These are phyloP conservation scores for Geotrichum ghanense DNA, from an alignment of 805 yeast genomes.

Conservation along the genomic window DNA sequence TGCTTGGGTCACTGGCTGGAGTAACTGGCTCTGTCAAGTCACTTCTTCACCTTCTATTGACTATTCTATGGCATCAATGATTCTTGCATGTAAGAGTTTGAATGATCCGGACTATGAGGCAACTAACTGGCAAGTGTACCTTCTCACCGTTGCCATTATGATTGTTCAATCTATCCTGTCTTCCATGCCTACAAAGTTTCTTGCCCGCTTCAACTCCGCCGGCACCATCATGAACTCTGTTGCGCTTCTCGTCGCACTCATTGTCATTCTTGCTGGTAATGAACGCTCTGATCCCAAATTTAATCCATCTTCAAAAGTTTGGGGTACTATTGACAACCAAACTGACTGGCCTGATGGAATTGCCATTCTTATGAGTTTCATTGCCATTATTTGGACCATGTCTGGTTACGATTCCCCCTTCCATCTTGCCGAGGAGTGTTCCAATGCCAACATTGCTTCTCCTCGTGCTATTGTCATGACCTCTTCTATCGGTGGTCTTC, in stretches of 20 bases:
- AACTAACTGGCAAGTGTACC: conserved; percentile 39
- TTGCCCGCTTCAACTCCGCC: conserved; percentile 38
- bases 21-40: conserved; percentile 53
- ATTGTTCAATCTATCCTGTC: conserved; percentile 36
- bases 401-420: conserved; percentile 67
- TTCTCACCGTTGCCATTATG: conserved; percentile 42
- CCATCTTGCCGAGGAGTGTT: conserved; percentile 63
- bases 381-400: conserved; percentile 41
- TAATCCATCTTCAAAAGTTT: conserved; percentile 38
- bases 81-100: conserved; percentile 38
- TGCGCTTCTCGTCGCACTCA: conserved; percentile 40
- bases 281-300: conserved; percentile 32
- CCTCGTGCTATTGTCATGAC: conserved; percentile 60
- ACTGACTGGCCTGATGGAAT: conserved; percentile 58
- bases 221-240: conserved; percentile 41
- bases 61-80: conserved; percentile 45
- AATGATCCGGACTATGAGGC: conserved; percentile 31
- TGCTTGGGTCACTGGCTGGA: conserved; percentile 55
- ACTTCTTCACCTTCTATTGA: conserved; percentile 53
- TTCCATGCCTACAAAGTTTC: conserved; percentile 42
- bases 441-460: conserved; percentile 51
- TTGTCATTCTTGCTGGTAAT: conserved; percentile 43
- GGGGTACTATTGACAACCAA: conserved; percentile 40
- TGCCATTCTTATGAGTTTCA: conserved; percentile 38
- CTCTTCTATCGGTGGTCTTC: conserved; percentile 39